A percentile compares a stretch with the other conserved stretches of the same genome.
phyloP scores from a whole-genome alignment of 1,139 yeast species.

The Pneumocystis sp. region DNA sequence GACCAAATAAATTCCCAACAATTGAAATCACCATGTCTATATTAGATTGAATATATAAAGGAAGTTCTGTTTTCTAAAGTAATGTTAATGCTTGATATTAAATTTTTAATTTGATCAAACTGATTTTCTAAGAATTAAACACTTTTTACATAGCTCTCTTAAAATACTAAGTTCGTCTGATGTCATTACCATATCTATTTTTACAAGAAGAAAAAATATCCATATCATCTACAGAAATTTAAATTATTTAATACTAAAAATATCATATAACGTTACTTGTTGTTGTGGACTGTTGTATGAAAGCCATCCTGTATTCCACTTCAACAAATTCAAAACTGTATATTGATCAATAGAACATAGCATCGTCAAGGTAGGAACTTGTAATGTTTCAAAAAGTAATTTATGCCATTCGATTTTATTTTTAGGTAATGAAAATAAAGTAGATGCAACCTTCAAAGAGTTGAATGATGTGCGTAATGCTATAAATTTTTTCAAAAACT shows the following conservation, averaged over 20 bases:
- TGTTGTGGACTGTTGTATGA: slow-evolving; percentile 16
- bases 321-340: slow-evolving; percentile 8
- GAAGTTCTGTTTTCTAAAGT: slow-evolving; percentile 13
- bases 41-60: slow-evolving; percentile 17
- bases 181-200: slow-evolving; percentile 26
- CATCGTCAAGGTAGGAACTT: slow-evolving; percentile 8
- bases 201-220: slow-evolving; percentile 28
- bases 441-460: neutral
- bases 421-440: slow-evolving; percentile 15
- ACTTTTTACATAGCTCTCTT: slow-evolving; percentile 30
- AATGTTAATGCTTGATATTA: slow-evolving; percentile 5
- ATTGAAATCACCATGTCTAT: slow-evolving; percentile 22
- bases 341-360: slow-evolving; percentile 8
- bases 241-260: slow-evolving; percentile 19
- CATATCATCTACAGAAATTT: slow-evolving; percentile 22
- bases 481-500: neutral
- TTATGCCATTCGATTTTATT: slow-evolving; percentile 19
- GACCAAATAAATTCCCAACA: slow-evolving; percentile 24
- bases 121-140: slow-evolving; percentile 19
- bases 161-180: slow-evolving; percentile 28
- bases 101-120: slow-evolving; percentile 5
- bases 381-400: slow-evolving; percentile 10
- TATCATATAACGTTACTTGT: slow-evolving; percentile 18
- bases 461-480: neutral
- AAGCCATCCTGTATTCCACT: slow-evolving; percentile 11